A percentile compares a stretch with the other conserved stretches of the same genome.
phyloP scores from a whole-genome alignment of 2,329 filamentous ascomycete genomes.

The Aspergillus pseudoterreus region DNA sequence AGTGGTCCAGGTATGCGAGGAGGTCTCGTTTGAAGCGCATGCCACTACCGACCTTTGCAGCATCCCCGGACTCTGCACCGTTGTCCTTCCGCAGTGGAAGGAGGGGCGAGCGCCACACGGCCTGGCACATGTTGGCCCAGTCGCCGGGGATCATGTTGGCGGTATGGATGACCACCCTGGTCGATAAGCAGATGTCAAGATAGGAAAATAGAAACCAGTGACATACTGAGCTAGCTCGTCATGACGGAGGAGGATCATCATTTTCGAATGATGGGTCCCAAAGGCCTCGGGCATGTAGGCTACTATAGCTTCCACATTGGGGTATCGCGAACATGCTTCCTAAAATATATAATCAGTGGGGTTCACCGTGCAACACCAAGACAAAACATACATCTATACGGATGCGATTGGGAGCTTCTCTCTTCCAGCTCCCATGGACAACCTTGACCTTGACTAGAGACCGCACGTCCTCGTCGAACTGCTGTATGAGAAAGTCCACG shows the following conservation, averaged over 20 bases:
- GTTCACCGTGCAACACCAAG: background rate
- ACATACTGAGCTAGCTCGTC: constrained; percentile 67
- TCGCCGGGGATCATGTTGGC: constrained; percentile 88
- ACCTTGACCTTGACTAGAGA: constrained; percentile 54
- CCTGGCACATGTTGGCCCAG: constrained; percentile 86
- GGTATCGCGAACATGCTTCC: constrained; percentile 58
- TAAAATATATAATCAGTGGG: constrained; percentile 28
- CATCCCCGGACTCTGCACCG: background rate
- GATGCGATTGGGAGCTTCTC: constrained; percentile 59
- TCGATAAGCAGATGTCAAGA: constrained; percentile 5
- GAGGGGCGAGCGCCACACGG: constrained; percentile 71
- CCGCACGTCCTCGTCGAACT: constrained; percentile 57
- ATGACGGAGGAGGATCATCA: constrained; percentile 77
- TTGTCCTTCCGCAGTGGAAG: constrained; percentile 50
- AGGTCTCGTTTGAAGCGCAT: constrained; percentile 72
- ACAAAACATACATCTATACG: constrained; percentile 50
- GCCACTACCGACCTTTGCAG: constrained; percentile 55
- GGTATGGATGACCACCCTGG: constrained; percentile 71
- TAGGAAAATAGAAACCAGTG: background rate
- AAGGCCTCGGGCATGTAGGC: constrained; percentile 81
- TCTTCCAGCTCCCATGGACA: constrained; percentile 65
- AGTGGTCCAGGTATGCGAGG: constrained; percentile 66
- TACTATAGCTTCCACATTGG: constrained; percentile 66
- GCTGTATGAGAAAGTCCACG: constrained; percentile 57
- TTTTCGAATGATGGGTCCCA: constrained; percentile 83